phyloP scores from a whole-genome alignment of 257 asterid species.

The Nicotiana knightiana region DNA sequence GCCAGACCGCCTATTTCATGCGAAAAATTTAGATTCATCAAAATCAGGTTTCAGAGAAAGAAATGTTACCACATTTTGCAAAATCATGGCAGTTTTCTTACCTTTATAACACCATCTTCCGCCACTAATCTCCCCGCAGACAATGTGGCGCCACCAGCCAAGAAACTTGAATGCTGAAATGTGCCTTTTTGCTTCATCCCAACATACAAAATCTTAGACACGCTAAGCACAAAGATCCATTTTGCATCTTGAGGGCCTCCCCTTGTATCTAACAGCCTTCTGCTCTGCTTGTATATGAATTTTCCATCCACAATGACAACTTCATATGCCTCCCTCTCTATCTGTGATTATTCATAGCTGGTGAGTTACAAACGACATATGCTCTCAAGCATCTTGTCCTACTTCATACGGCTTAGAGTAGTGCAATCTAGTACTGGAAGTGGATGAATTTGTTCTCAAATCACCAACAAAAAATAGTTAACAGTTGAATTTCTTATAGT shows the following conservation, averaged over 20 bases:
- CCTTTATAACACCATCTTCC: slow-evolving; percentile 74
- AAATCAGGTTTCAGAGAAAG: background rate
- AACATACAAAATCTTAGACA: slow-evolving; percentile 49
- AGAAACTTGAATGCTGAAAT: slow-evolving; percentile 91
- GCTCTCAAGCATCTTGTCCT: background rate
- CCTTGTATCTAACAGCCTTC: slow-evolving; percentile 53
- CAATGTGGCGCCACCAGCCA: slow-evolving; percentile 87
- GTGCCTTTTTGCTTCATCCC: slow-evolving; percentile 74
- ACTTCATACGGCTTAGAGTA: background rate
- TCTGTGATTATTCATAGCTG: slow-evolving; percentile 26
- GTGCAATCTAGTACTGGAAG: background rate
- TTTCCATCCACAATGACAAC: slow-evolving; percentile 48
- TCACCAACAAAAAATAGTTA: background rate
- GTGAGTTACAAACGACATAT: background rate
- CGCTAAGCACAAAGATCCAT: slow-evolving; percentile 88
- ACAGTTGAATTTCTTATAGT: background rate
- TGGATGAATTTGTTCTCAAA: background rate
- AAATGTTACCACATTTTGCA: background rate
- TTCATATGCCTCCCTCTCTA: slow-evolving; percentile 63
- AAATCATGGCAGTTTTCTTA: slow-evolving; percentile 5
- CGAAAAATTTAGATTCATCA: background rate
- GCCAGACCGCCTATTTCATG: slow-evolving; percentile 69
- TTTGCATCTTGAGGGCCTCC: slow-evolving; percentile 58
- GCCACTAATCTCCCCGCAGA: slow-evolving; percentile 84
- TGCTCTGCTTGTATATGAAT: slow-evolving; percentile 47